Evolutionary conservation across 257 asterid species (phyloP).

Genomic region (Solanum bulbocastanum): DNA sequence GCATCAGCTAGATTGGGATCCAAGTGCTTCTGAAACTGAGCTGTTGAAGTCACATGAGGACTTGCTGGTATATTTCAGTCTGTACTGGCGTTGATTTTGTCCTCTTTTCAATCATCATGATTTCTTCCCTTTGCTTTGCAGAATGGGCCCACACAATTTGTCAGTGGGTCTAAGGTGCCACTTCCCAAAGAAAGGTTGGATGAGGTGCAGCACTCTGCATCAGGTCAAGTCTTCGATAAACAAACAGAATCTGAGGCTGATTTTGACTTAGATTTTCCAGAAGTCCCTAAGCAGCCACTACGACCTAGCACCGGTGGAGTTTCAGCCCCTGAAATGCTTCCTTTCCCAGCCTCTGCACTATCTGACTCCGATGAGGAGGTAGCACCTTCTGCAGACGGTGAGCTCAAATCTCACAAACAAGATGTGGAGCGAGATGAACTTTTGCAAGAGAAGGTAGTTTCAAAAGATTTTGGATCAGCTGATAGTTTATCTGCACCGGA

Average conservation of each 20-base stretch:
- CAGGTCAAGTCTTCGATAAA: constrained; percentile 32
- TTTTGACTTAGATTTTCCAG: constrained; percentile 66
- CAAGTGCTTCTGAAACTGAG: constrained; percentile 62
- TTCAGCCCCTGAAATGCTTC: constrained; percentile 71
- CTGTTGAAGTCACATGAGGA: constrained; percentile 79
- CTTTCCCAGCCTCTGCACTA: constrained; percentile 73
- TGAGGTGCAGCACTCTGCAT: constrained; percentile 15
- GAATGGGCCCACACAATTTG: constrained; percentile 72
- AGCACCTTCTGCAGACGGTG: constrained; percentile 7
- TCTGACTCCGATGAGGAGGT: constrained; percentile 49
- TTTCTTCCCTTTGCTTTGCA: constrained; percentile 16
- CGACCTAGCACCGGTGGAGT: constrained; percentile 29
- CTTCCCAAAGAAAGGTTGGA: constrained; percentile 54
- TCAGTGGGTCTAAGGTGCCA: constrained; percentile 52
- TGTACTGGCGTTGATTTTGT: not conserved
- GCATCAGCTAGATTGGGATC: constrained; percentile 90
- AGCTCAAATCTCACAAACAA: constrained; percentile 4
- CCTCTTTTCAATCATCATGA: not conserved
- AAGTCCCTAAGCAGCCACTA: constrained; percentile 64
- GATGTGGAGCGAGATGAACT: constrained; percentile 15
- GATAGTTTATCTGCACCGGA: not conserved
- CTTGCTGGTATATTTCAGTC: constrained; percentile 45
- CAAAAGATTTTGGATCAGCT: not conserved
- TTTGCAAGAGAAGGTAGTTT: not conserved
- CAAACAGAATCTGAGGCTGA: constrained; percentile 49